Evolutionary conservation across 495 filamentous ascomycete species (phyloP), one percentile per base, ranked within the genome.

Genomic region (Penicillium psychrofluorescens): DNA sequence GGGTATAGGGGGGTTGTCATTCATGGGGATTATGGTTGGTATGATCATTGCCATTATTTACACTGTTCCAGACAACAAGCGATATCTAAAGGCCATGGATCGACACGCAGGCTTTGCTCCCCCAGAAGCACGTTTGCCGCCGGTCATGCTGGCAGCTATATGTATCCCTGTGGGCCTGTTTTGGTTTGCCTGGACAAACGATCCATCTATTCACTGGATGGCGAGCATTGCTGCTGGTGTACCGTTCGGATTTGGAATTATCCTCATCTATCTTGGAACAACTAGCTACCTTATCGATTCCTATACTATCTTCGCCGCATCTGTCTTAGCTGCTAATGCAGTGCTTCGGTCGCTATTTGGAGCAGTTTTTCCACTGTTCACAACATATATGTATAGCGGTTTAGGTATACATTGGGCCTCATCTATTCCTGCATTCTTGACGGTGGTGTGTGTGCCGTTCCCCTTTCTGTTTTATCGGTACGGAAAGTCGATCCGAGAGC

Each of bases 391-490:
- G 78, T 86, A 83, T 59, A 34, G 60, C 4, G 62, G 72, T 44
- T 68, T 88, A 1, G 83, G 84, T 43, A 74, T 78, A 40, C 79
- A 85, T 58, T 85, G 81, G 83, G 83, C 80, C 5, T 78, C 71
- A 28, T 73, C 72, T 4, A 66, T 88, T 30, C 80, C 81, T 1
- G 83, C 80, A 0, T 85, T 86, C 57, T 64, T 86, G 7, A 71
- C 79, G 1, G 48, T 86, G 11, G 65, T 60, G 5, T 85, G 81
- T 56, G 61, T 83, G 40, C 84, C 84, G 0, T 80, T 84, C 50
- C 83, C 83, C 3, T 79, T 80, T 52, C 52, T 88, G 27, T 81
- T 87, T 56, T 83, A 79, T 53, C 71, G 68, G 38, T 87, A 83
- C 55, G 84, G 84, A 22, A 58, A 55, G 0, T 16, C 42, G 11